Evolutionary conservation across 139 green algal species (phyloP), one percentile per base, ranked within the genome.

Genomic region (Tetradesmus obliquus): DNA sequence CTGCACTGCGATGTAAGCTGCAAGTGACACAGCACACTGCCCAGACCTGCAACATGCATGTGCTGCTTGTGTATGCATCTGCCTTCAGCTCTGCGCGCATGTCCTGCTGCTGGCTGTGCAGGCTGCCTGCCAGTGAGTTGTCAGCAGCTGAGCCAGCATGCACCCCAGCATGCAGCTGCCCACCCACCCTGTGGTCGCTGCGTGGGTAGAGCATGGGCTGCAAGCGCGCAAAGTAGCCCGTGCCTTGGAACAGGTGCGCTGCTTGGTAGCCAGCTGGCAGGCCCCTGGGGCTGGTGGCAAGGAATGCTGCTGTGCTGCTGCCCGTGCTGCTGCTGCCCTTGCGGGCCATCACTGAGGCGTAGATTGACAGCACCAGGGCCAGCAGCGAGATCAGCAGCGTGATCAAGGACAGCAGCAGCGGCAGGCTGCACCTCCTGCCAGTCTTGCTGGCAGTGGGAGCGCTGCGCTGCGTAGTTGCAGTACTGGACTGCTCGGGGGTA

Each of bases 171-270:
- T 45, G 32, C 6, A 17, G 84, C n/a, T 3, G 60, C 13, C 3
- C 19, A 1, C 88, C 72, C n/a, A 92, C 91, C 72, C 86, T 87
- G 57, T 93, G 91, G 53, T 93, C 91, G 74, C 88, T 91, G n/a
- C 92, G 19, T 5, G 88, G 9, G 62, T 91, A 72, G n/a, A 81
- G 24, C 91, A 93, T 93, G 72, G 72, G 72, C 54, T 71, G 51
- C 57, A 86, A 0, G 22, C 72, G 87, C 13, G 87, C 87, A 55
- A 84, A 91, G 53, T 91, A 91, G 72, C 87, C 87, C 7, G 87
- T 91, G 71, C 87, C 87, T 22, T 91, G 24, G 32, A 89, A 89
- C 62, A 89, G 45, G 45, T 62, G n/a, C 1, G 53, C 62, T 82
- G 85, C 51, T 19, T 66, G 53, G 32, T 82, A 82, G 7, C 85